Conservation (phyloP, 75 land plant species). For the Pinus albicaulis region DNA sequence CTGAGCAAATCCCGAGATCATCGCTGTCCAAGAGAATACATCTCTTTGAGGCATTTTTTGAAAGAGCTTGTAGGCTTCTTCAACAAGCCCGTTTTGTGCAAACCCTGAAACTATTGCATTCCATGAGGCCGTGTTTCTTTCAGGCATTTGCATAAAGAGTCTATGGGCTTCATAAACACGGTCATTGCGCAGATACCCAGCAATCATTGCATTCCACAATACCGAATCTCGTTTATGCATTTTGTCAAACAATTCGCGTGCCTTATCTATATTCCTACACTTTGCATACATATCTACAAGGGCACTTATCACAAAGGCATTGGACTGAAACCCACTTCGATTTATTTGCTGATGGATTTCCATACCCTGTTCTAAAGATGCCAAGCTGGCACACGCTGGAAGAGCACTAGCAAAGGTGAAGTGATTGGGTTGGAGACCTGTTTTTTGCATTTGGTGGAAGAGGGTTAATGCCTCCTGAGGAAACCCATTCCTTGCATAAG, state of each 20-base stretch:
- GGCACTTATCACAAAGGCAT: constrained; percentile 20
- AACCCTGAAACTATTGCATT: neutral
- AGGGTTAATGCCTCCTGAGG: constrained; percentile 16
- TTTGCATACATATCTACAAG: constrained; percentile 37
- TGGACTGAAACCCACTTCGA: constrained; percentile 23
- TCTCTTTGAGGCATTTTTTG: neutral
- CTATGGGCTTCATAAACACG: neutral
- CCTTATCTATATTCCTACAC: constrained; percentile 8
- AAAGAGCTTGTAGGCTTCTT: neutral
- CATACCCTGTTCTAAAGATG: constrained; percentile 9
- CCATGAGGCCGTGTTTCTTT: neutral
- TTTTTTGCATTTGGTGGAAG: constrained; percentile 19
- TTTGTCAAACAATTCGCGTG: neutral
- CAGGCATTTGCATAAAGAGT: neutral
- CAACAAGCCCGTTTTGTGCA: neutral
- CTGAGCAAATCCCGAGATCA: neutral
- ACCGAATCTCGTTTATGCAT: neutral
- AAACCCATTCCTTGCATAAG: constrained; percentile 26
- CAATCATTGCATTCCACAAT: neutral
- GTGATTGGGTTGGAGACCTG: constrained; percentile 27
- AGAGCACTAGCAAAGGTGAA: constrained; percentile 46
- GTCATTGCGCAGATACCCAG: neutral
- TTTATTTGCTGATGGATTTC: constrained; percentile 18
- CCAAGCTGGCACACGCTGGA: constrained; percentile 24
- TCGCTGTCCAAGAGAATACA: neutral